Percentiles rank a stretch among this genome's conserved stretches.
phyloP scores from a whole-genome alignment of 768 basidiomycete species.

The Macrolepiota albuminosa region DNA sequence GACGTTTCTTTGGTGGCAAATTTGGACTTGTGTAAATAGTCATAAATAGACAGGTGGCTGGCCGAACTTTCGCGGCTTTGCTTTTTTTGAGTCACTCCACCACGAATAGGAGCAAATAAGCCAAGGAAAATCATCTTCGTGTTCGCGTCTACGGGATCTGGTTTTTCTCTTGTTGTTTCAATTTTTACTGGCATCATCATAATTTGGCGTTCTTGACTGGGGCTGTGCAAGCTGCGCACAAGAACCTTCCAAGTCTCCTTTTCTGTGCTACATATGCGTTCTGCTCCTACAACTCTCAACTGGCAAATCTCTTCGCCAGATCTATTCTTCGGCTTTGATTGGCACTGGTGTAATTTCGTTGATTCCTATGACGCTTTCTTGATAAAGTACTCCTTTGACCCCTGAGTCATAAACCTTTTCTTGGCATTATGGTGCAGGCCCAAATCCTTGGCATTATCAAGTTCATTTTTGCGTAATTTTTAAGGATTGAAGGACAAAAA shows the following conservation, averaged over 20 bases:
- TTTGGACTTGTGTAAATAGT: conserved; percentile 16
- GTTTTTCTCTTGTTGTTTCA: neutral
- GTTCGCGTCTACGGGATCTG: neutral
- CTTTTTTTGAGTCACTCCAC: neutral
- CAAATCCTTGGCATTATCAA: neutral
- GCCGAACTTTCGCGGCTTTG: neutral
- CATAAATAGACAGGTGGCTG: conserved; percentile 15
- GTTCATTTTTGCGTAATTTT: neutral
- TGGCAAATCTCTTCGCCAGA: neutral
- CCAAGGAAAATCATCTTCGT: too few relatives aligned
- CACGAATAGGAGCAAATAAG: neutral
- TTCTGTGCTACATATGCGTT: neutral
- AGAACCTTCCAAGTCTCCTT: neutral
- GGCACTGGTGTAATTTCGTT: neutral
- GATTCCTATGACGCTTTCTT: neutral
- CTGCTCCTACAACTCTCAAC: neutral
- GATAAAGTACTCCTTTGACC: neutral
- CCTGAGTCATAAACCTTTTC: neutral
- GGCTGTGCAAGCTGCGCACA: neutral
- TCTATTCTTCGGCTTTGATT: neutral
- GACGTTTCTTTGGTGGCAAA: conserved; percentile 11
- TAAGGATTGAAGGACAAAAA: neutral
- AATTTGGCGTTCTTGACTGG: too few relatives aligned
- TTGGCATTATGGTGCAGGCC: too few relatives aligned
- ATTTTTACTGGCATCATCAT: neutral